phyloP scores from a whole-genome alignment of 768 basidiomycete genomes.

The Exidia glandulosa region DNA sequence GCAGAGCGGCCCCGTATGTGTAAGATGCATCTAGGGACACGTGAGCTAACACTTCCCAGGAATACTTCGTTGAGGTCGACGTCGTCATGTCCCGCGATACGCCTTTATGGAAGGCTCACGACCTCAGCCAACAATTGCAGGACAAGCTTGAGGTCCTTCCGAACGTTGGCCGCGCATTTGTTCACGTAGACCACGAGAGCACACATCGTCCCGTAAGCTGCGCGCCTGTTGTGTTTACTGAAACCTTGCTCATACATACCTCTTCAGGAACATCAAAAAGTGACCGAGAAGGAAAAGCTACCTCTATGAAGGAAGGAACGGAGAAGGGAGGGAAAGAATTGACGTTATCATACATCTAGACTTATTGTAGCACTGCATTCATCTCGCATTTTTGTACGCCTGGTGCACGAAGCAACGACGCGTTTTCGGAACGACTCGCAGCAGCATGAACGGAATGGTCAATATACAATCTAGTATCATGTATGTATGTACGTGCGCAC shows the following conservation, averaged over 20 bases:
- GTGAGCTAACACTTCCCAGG: slow-evolving; percentile 33
- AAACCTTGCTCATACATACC: neutral
- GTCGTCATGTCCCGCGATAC: slow-evolving; percentile 86
- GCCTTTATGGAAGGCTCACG: slow-evolving; percentile 82
- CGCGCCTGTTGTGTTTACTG: neutral
- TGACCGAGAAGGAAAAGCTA: neutral
- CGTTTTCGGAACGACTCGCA: too few relatives aligned
- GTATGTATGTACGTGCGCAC: neutral
- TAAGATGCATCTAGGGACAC: slow-evolving; percentile 29
- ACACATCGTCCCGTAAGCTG: slow-evolving; percentile 54
- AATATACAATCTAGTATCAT: neutral
- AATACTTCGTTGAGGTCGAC: slow-evolving; percentile 93
- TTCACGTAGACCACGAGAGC: slow-evolving; percentile 90
- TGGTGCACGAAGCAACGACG: neutral
- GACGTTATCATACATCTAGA: neutral
- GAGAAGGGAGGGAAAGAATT: too few relatives aligned
- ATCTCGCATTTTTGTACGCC: neutral
- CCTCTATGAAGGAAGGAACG: neutral
- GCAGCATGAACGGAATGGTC: too few relatives aligned
- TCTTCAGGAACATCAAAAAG: neutral
- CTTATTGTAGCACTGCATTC: neutral
- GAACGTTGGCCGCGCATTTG: slow-evolving; percentile 86
- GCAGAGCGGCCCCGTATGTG: slow-evolving; percentile 78
- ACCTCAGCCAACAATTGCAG: slow-evolving; percentile 72
- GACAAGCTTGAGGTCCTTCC: slow-evolving; percentile 84